Evolutionary conservation across 805 yeast species (phyloP).

Genomic region (Scheffersomyces ergatensis): DNA sequence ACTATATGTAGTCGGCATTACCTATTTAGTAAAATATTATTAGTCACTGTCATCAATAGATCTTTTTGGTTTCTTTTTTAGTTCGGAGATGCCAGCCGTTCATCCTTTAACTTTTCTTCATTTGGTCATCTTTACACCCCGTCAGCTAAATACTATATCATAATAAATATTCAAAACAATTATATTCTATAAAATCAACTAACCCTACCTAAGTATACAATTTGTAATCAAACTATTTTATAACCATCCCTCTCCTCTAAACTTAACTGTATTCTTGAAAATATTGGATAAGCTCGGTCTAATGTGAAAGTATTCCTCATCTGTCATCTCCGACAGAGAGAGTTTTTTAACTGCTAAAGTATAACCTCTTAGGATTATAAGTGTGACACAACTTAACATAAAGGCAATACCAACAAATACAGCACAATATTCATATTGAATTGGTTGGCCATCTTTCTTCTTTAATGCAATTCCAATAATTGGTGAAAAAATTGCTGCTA

Average conservation of each 20-base stretch:
- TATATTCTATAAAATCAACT: too few relatives aligned
- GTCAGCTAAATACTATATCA: too few relatives aligned
- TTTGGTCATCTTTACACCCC: too few relatives aligned
- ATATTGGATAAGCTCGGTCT: background rate
- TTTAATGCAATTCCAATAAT: conserved; percentile 50
- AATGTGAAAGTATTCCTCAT: background rate
- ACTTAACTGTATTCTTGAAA: background rate
- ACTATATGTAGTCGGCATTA: too few relatives aligned
- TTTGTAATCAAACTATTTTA: too few relatives aligned
- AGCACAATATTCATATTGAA: conserved; percentile 46
- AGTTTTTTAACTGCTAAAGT: conserved; percentile 20
- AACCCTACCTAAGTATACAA: too few relatives aligned
- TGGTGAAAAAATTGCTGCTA: conserved; percentile 48
- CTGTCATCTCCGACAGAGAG: background rate
- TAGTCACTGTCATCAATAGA: too few relatives aligned
- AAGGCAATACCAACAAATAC: conserved; percentile 53
- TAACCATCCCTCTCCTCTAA: background rate
- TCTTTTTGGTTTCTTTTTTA: too few relatives aligned
- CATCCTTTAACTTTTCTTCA: too few relatives aligned
- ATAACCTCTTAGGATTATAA: conserved; percentile 48
- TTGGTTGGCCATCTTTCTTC: conserved; percentile 21
- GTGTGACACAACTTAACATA: conserved; percentile 25
- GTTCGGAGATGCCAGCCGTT: too few relatives aligned
- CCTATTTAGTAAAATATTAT: too few relatives aligned
- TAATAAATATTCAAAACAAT: too few relatives aligned